These are phyloP conservation scores for Fusarium proliferatum DNA, from an alignment of 2,329 filamentous ascomycete genomes.

Conservation along the genomic window DNA sequence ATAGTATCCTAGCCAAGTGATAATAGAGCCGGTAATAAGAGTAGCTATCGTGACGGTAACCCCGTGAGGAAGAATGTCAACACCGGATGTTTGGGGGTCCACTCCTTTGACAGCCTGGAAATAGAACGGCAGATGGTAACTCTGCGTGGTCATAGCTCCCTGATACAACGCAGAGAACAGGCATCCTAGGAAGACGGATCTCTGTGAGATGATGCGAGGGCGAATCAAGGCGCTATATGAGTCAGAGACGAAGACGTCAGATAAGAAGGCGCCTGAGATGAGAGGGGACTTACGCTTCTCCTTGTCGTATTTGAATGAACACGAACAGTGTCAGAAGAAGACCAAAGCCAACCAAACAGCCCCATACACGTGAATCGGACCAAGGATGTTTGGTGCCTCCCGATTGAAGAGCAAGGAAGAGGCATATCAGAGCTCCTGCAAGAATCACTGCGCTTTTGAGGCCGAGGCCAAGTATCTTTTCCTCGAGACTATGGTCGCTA, in stretches of 20 bases:
- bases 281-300: conserved; percentile 15
- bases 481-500: not conserved
- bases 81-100: conserved; percentile 26
- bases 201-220: conserved; percentile 24
- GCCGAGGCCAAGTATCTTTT: conserved; percentile 16
- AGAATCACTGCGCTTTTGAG: conserved; percentile 33
- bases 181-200: conserved; percentile 28
- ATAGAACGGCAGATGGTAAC: conserved; percentile 36
- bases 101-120: conserved; percentile 41
- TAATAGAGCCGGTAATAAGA: conserved; percentile 18
- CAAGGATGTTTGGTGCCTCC: conserved; percentile 38
- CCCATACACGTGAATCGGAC: conserved; percentile 39
- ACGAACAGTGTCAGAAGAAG: conserved; percentile 28
- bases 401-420: conserved; percentile 42
- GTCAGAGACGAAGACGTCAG: not conserved
- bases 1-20: conserved; percentile 33
- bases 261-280: no score
- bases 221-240: conserved; percentile 27
- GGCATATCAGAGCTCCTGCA: conserved; percentile 11
- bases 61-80: conserved; percentile 34
- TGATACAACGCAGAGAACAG: conserved; percentile 35
- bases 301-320: conserved; percentile 21
- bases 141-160: conserved; percentile 37
- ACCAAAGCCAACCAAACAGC: conserved; percentile 34
- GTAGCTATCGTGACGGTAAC: conserved; percentile 26